Evolutionary conservation across 169 alveolate genomes (phyloP), one percentile per base, ranked within the genome.

Genomic region (Cryptosporidium felis): DNA sequence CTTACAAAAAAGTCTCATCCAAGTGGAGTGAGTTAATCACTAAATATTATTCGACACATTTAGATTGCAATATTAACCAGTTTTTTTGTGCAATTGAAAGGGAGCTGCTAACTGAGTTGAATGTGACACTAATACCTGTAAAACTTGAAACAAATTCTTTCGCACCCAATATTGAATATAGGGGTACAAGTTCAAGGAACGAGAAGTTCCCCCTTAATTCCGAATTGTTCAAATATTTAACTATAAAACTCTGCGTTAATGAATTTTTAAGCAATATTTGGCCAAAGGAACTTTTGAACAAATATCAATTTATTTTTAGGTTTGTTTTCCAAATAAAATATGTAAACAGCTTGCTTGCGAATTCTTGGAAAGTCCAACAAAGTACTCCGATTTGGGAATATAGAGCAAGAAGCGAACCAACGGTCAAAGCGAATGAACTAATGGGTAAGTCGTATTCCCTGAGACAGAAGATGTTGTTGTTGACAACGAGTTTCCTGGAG

Each of bases 381-480:
- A 49, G 60, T 49, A 38, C 74, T 14, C 51, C 51, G 3, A 18
- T 36, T 21, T 74, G 74, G 85, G 60, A 41, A n/a, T 18, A 53
- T 26, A 46, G 49, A 26, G 14, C 16, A 28, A 4, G 14, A 36
- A 41, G 56, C 3, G 4, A 34, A 42, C 23, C n/a, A 16, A 12
- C 3, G 34, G 12, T 74, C 58, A 36, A 16, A n/a, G n/a, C 56
- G 2, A 44, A 49, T 66, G 28, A 28, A 1, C 6, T 12, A 6
- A 23, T 49, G 16, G 14, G 2, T 9, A 66, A 21, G 62, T 53
- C 85, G 12, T 74, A 74, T 14, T 18, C 21, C 38, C 34, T 74
- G 12, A 74, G 85, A 38, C 85, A 74, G 21, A 74, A 56, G 18
- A 74, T 74, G 85, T 40, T 74, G 14, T 53, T 58, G 23, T 12